Evolutionary conservation across 768 basidiomycete species (phyloP).

Genomic region (Boletus barrowsii): DNA sequence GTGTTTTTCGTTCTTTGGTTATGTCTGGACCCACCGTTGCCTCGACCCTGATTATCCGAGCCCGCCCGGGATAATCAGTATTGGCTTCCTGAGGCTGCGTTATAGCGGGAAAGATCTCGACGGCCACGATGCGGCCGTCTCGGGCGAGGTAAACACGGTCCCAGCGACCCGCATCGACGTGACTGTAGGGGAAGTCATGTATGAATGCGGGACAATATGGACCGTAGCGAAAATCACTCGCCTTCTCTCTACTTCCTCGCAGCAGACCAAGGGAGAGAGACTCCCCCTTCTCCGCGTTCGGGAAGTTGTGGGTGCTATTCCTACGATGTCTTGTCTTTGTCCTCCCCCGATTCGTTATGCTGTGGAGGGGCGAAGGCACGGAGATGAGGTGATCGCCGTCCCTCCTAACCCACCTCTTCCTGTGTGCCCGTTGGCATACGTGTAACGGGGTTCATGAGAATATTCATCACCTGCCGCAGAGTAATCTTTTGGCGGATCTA

Average conservation of each 20-base stretch:
- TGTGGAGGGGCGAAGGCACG: constrained; percentile 16
- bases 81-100: constrained; percentile 2
- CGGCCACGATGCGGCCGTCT: not conserved
- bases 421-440: constrained; percentile 12
- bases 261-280: constrained; percentile 1
- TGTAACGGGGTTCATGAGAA: constrained; percentile 13
- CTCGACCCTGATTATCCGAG: constrained; percentile 17
- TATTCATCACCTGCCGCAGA: constrained; percentile 2
- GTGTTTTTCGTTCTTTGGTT: constrained; percentile 10
- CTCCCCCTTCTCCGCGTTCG: constrained; percentile 1
- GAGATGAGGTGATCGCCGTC: constrained; percentile 31
- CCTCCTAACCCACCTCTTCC: constrained; percentile 18
- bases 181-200: constrained; percentile 1
- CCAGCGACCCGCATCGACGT: constrained; percentile 15
- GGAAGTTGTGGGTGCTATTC: not conserved
- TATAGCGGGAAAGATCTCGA: constrained; percentile 18
- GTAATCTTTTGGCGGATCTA: constrained; percentile 5
- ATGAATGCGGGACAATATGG: not conserved
- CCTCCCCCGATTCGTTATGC: constrained; percentile 12
- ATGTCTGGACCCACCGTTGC: constrained; percentile 4
- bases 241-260: constrained; percentile 4
- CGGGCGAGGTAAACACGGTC: constrained; percentile 1
- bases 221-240: not conserved
- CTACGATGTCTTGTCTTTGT: constrained; percentile 5
- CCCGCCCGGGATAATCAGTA: constrained; percentile 3